A percentile compares a stretch with the other conserved stretches of the same genome.
These are phyloP conservation scores for Mesostigma viride DNA, from an alignment of 139 green algal species.

Conservation along the genomic window DNA sequence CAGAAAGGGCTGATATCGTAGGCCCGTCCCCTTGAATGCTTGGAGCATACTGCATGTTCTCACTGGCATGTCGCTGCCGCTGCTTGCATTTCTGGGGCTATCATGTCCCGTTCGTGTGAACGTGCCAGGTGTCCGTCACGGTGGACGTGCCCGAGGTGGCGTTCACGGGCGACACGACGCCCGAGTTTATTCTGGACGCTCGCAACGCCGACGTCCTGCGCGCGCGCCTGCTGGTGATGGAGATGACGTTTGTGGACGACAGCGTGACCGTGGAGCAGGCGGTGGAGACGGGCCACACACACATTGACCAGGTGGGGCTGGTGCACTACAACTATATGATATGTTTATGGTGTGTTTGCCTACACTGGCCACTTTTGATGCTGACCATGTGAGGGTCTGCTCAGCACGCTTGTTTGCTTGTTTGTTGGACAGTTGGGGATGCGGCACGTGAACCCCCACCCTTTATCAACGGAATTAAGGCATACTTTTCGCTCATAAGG, in stretches of 20 bases:
- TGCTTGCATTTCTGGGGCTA: no score
- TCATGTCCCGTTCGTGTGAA: no score
- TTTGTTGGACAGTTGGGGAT: no score
- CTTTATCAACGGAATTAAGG: no score
- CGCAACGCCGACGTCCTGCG: constrained; percentile 38
- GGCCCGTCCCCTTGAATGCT: no score
- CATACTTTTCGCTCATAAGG: no score
- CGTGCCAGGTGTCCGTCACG: constrained; percentile 19
- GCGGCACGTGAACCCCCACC: no score
- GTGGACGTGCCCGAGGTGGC: constrained; percentile 49
- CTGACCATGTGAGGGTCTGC: no score
- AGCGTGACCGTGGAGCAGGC: constrained; percentile 33
- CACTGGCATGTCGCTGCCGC: no score
- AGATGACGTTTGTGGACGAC: constrained; percentile 57
- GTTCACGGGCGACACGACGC: constrained; percentile 75
- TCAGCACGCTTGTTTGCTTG: no score
- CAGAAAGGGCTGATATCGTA: no score
- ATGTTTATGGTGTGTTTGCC: constrained; percentile 13
- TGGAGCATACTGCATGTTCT: no score
- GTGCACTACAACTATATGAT: not conserved
- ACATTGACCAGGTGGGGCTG: constrained; percentile 23
- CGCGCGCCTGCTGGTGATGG: constrained; percentile 57
- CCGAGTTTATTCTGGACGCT: constrained; percentile 42
- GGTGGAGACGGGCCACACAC: constrained; percentile 29
- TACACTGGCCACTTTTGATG: not conserved